Percentiles rank a stretch among this genome's conserved stretches.
Evolutionary conservation across 495 filamentous ascomycete species (phyloP).

Genomic region (Annulohypoxylon moriforme): DNA sequence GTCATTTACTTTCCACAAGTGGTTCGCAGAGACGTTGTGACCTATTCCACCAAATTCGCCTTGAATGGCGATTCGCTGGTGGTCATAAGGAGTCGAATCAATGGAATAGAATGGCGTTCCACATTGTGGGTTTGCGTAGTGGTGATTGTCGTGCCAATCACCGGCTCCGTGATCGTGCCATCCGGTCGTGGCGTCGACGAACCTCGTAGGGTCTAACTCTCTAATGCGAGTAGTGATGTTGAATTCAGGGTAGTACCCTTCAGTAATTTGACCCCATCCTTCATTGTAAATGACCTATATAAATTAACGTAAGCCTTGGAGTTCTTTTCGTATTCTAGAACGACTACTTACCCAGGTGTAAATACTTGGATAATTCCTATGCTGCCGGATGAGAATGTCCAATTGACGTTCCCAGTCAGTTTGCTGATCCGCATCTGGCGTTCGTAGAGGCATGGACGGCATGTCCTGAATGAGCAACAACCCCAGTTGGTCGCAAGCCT

Average conservation of each 20-base stretch:
- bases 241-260: constrained; percentile 63
- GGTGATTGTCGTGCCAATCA: constrained; percentile 69
- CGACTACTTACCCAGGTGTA: constrained; percentile 54
- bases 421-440: constrained; percentile 62
- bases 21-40: constrained; percentile 66
- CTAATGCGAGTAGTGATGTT: constrained; percentile 63
- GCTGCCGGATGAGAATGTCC: constrained; percentile 68
- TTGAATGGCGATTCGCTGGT: constrained; percentile 70
- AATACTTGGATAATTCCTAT: constrained; percentile 72
- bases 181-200: constrained; percentile 69
- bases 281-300: constrained; percentile 77
- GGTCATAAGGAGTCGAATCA: constrained; percentile 66
- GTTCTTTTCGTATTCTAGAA: background rate
- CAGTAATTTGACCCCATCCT: constrained; percentile 71
- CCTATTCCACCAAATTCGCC: constrained; percentile 77
- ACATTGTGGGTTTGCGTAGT: constrained; percentile 77
- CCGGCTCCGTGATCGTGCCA: constrained; percentile 58
- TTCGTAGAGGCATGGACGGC: constrained; percentile 63
- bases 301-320: constrained; percentile 21
- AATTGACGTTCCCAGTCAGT: constrained; percentile 71
- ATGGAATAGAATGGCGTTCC: constrained; percentile 72
- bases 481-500: constrained; percentile 72
- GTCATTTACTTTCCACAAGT: constrained; percentile 67
- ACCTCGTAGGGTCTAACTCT: constrained; percentile 68
- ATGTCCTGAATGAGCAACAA: constrained; percentile 76